These are phyloP conservation scores for Boletus rex-veris DNA, from an alignment of 768 basidiomycete species.

Conservation along the genomic window DNA sequence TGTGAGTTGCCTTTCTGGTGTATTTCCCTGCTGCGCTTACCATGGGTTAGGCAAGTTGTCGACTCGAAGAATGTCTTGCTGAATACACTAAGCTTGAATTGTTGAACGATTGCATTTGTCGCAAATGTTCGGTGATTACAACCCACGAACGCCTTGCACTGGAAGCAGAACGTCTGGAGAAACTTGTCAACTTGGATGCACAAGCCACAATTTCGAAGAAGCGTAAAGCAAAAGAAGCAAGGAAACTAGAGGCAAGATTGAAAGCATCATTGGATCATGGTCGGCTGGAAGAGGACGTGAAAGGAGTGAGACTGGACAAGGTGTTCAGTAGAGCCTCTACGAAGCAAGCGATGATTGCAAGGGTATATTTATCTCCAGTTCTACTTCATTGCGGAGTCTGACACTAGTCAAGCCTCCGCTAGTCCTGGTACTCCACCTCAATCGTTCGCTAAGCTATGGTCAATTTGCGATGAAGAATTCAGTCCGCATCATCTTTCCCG, in stretches of 20 bases:
- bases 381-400: slow-evolving; percentile 10
- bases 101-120: slow-evolving; percentile 88
- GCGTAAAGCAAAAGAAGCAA: slow-evolving; percentile 68
- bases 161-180: slow-evolving; percentile 59
- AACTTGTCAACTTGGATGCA: slow-evolving; percentile 27
- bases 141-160: slow-evolving; percentile 63
- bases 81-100: slow-evolving; percentile 89
- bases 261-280: slow-evolving; percentile 65
- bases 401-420: slow-evolving; percentile 64
- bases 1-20: slow-evolving; percentile 41
- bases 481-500: slow-evolving; percentile 76
- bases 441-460: slow-evolving; percentile 84
- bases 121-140: slow-evolving; percentile 81
- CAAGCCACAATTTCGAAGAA: slow-evolving; percentile 68
- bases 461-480: slow-evolving; percentile 78
- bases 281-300: slow-evolving; percentile 79
- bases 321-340: slow-evolving; percentile 72
- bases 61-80: slow-evolving; percentile 77
- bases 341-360: slow-evolving; percentile 89
- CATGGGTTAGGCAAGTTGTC: slow-evolving; percentile 51
- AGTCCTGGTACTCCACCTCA: slow-evolving; percentile 85
- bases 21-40: slow-evolving; percentile 7
- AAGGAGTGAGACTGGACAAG: slow-evolving; percentile 76
- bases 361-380: slow-evolving; percentile 43
- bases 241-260: slow-evolving; percentile 60